These are phyloP conservation scores for Croton setiger DNA, from an alignment of 441 rosid genomes.

Conservation along the genomic window DNA sequence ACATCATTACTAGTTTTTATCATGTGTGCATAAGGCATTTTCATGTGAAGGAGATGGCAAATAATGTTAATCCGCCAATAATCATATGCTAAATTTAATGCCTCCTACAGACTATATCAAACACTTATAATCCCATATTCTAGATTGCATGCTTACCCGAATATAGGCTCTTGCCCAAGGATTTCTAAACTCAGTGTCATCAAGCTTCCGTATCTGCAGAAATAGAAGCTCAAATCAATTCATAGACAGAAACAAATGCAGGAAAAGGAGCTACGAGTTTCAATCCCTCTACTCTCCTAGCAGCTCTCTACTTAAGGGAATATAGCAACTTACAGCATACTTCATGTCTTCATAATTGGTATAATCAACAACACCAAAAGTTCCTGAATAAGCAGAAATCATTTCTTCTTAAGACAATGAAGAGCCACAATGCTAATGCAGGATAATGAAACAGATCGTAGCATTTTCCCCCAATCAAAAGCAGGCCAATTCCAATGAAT, in stretches of 20 bases:
- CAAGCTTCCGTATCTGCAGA: constrained; percentile 71
- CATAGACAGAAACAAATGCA: constrained; percentile 1
- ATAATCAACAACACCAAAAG: constrained; percentile 90
- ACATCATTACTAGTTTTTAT: background rate
- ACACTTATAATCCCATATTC: background rate
- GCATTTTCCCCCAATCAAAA: background rate
- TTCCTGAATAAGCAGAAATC: constrained; percentile 46
- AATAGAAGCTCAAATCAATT: constrained; percentile 5
- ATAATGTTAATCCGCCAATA: background rate
- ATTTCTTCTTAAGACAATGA: constrained; percentile 8
- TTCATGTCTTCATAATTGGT: constrained; percentile 94
- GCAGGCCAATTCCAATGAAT: background rate
- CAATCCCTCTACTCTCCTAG: no score
- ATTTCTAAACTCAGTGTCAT: constrained; percentile 86
- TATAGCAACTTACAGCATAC: constrained; percentile 70
- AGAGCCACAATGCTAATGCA: background rate
- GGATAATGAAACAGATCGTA: background rate
- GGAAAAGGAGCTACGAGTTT: background rate
- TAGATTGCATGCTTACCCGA: constrained; percentile 39
- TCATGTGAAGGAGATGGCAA: background rate
- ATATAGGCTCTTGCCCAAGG: constrained; percentile 85
- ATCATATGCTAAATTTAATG: background rate
- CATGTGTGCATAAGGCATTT: background rate
- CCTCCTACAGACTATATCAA: background rate
- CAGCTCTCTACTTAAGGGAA: background rate